Base-by-base conservation (phyloP, 2,329 filamentous ascomycete species). In the Basipetospora chlamydospora region DNA sequence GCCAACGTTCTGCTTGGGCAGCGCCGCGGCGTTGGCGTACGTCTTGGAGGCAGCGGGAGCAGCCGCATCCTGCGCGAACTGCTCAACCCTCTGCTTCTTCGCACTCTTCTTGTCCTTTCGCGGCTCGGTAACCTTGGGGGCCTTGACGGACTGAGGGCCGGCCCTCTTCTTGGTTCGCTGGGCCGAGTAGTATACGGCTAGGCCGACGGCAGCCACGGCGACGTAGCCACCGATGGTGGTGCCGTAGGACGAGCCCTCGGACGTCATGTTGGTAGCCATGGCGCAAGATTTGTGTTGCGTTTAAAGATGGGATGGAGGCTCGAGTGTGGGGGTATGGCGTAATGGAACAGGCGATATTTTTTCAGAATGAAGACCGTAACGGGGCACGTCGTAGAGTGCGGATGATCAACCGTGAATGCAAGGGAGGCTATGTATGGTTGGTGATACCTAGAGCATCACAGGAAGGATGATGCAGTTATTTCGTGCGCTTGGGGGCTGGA, bases 11-110 rank as follows among this genome's bases (percentile, higher is more conserved):
- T 58, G 52, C 25, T 28, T 33, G 30, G 22, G 20, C 12, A 22
- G 17, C 13, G 26, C 37, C 16, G 33, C 17, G 12, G 23, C 28
- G 26, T 17, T 22, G 13, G 35, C 30, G 31, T 40, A 26, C 10
- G 30, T 20, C 5, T 16, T 25, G 13, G 41, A 25, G 8, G 29
- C 33, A 23, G 33, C 22, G 15, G 29, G 23, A 28, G 30, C 30
- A 13, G 26, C 34, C 32, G 28, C 22, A 9, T 37, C 35, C 13
- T 37, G 26, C 3, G 35, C 35, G 18, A 30, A 25, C 17, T 37
- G 35, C 42, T 62, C 59, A 47, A 57, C 47, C 5, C 62, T 58
- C 49, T 66, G 63, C 45, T 63, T 64, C 53, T 64, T 64, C 46
- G 63, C 63, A 10, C 51, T 53, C 29, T 59, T 58, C 28, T 37